Evolutionary conservation across 2,329 filamentous ascomycete species (phyloP).

Genomic region (Neopestalotiopsis sp.): DNA sequence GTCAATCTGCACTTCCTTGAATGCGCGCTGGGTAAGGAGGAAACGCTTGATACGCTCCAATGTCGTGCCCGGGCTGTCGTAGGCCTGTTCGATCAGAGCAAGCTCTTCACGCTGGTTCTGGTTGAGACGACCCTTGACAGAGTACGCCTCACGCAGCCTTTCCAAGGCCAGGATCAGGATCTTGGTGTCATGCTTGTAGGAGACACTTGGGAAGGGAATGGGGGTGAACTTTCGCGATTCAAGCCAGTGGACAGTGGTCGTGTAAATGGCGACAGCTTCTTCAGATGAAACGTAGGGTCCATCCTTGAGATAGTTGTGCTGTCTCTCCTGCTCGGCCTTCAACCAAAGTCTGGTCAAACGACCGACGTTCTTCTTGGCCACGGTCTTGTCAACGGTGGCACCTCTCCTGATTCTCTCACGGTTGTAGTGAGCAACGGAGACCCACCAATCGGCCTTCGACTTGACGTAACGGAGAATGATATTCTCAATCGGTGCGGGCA

Average conservation of each 20-base stretch:
- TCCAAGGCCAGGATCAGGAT: slow-evolving; percentile 96
- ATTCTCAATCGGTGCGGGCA: slow-evolving; percentile 97
- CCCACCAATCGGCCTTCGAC: slow-evolving; percentile 99
- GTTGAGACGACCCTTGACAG: slow-evolving; percentile 94
- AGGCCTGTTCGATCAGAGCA: slow-evolving; percentile 96
- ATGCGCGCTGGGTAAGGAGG: slow-evolving; percentile 93
- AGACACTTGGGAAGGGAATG: slow-evolving; percentile 97
- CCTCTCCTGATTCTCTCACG: slow-evolving; percentile 95
- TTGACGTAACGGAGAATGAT: slow-evolving; percentile 99
- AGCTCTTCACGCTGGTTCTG: slow-evolving; percentile 97
- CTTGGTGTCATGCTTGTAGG: slow-evolving; percentile 99
- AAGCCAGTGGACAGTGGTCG: slow-evolving; percentile 97
- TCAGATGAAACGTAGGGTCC: slow-evolving; percentile 98
- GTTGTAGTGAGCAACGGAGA: slow-evolving; percentile 98
- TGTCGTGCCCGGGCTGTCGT: slow-evolving; percentile 96
- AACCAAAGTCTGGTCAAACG: slow-evolving; percentile 94
- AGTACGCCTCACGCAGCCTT: slow-evolving; percentile 92
- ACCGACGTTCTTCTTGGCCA: slow-evolving; percentile 98
- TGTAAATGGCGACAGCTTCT: slow-evolving; percentile 98
- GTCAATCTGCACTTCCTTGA: slow-evolving; percentile 99
- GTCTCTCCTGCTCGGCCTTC: slow-evolving; percentile 96
- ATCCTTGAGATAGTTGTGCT: slow-evolving; percentile 99
- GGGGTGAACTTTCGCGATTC: slow-evolving; percentile 98
- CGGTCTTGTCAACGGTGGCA: slow-evolving; percentile 98
- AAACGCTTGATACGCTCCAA: slow-evolving; percentile 97